phyloP scores from a whole-genome alignment of 2,329 filamentous ascomycete species.

The Elsinoe batatas region DNA sequence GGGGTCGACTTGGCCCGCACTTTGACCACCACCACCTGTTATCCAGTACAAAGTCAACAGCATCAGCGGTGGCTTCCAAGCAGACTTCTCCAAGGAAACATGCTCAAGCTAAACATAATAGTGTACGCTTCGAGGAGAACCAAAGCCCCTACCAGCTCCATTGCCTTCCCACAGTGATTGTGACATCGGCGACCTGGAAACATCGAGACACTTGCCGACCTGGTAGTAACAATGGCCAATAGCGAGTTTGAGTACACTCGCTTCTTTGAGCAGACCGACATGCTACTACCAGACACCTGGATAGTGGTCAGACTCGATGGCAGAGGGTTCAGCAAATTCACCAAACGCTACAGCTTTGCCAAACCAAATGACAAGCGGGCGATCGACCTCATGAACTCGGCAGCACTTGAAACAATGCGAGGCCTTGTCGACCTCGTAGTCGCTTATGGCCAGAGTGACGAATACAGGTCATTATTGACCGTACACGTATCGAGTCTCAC shows the following conservation, averaged over 20 bases:
- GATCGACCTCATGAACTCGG: conserved; percentile 86
- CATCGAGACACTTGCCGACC: too few species aligned
- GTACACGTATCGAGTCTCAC: too few species aligned
- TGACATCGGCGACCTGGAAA: too few species aligned
- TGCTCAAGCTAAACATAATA: too few species aligned
- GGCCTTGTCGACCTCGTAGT: conserved; percentile 78
- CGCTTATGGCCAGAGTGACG: conserved; percentile 89
- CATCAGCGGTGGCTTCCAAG: too few species aligned
- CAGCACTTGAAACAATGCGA: conserved; percentile 72
- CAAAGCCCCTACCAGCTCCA: too few species aligned
- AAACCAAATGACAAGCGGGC: conserved; percentile 90
- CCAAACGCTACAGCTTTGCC: conserved; percentile 69
- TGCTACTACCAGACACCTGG: conserved; percentile 83
- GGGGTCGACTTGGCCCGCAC: neutral
- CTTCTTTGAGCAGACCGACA: conserved; percentile 72
- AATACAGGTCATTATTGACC: too few species aligned
- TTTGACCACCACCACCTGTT: too few species aligned
- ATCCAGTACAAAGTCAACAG: too few species aligned
- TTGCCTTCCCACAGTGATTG: too few species aligned
- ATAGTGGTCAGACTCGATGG: conserved; percentile 91
- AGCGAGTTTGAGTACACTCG: conserved; percentile 71
- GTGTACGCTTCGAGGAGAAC: too few species aligned
- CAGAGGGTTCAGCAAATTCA: conserved; percentile 86
- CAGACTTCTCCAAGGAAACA: too few species aligned
- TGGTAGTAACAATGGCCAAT: conserved; percentile 14